A percentile compares a stretch with the other conserved stretches of the same genome.
phyloP scores from a whole-genome alignment of 441 rosid genomes.

The Erodium texanum region DNA sequence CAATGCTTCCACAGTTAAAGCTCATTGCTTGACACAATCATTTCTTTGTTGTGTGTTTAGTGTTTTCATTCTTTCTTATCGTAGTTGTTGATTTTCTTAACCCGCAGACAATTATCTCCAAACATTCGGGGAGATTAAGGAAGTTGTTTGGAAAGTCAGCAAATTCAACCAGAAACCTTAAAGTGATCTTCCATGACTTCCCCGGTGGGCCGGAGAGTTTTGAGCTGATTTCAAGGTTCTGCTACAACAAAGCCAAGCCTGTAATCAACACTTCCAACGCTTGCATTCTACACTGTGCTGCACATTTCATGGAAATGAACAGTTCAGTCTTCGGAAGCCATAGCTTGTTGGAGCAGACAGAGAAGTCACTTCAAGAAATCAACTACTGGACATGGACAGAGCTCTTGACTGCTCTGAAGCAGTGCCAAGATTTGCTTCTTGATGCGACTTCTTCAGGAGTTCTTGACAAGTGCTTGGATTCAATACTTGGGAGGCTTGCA shows the following conservation, averaged over 20 bases:
- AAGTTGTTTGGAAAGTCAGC: conserved; percentile 25
- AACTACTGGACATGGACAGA: conserved; percentile 70
- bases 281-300: conserved; percentile 31
- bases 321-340: not conserved
- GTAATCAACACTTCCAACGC: conserved; percentile 29
- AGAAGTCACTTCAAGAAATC: conserved; percentile 51
- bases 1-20: conserved; percentile 16
- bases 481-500: conserved; percentile 26
- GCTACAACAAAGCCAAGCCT: conserved; percentile 34
- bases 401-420: conserved; percentile 51
- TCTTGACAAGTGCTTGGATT: conserved; percentile 27
- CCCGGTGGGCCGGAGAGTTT: conserved; percentile 52
- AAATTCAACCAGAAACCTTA: conserved; percentile 15
- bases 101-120: conserved; percentile 30
- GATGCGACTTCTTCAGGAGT: conserved; percentile 27
- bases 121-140: conserved; percentile 31
- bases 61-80: too few relatives aligned
- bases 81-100: too few relatives aligned
- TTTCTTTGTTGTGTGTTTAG: too few relatives aligned
- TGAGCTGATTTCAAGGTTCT: conserved; percentile 44
- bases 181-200: conserved; percentile 40
- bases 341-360: conserved; percentile 47
- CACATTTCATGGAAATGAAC: conserved; percentile 42
- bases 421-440: conserved; percentile 41
- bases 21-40: conserved; percentile 6